phyloP scores from a whole-genome alignment of 805 yeast genomes.

The Jamesozyma jinghongensis region DNA sequence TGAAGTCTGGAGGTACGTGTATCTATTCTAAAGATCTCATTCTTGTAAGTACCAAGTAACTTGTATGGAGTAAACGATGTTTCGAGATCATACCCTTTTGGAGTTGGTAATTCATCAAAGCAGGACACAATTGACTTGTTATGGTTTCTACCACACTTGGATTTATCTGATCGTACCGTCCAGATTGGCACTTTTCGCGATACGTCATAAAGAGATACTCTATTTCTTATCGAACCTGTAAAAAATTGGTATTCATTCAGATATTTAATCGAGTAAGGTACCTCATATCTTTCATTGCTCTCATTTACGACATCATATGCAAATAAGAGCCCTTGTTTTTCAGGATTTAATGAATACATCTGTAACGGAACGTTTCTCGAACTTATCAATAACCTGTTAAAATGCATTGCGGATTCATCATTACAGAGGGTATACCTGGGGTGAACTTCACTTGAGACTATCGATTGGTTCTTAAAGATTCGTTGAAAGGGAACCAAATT shows the following conservation, averaged over 20 bases:
- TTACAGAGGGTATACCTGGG: conserved; percentile 31
- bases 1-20: conserved; percentile 5
- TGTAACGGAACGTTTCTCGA: conserved; percentile 32
- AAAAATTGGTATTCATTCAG: conserved; percentile 15
- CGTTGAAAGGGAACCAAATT: conserved; percentile 31
- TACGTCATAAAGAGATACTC: conserved; percentile 27
- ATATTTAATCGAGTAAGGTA: conserved; percentile 25
- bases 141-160: conserved; percentile 5
- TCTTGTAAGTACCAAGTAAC: conserved; percentile 25
- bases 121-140: conserved; percentile 25
- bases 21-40: conserved; percentile 23
- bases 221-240: conserved; percentile 27
- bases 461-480: conserved; percentile 25
- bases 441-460: conserved; percentile 27
- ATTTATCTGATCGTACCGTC: conserved; percentile 4
- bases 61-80: neutral
- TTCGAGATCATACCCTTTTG: neutral
- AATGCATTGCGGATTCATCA: conserved; percentile 7
- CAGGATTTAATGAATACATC: conserved; percentile 17
- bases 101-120: conserved; percentile 13
- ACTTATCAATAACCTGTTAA: conserved; percentile 24
- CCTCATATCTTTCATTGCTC: conserved; percentile 29
- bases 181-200: conserved; percentile 20
- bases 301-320: conserved; percentile 26
- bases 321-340: conserved; percentile 3